Base-by-base conservation (phyloP, 306 rosid species). In the Carpinus viminea region DNA sequence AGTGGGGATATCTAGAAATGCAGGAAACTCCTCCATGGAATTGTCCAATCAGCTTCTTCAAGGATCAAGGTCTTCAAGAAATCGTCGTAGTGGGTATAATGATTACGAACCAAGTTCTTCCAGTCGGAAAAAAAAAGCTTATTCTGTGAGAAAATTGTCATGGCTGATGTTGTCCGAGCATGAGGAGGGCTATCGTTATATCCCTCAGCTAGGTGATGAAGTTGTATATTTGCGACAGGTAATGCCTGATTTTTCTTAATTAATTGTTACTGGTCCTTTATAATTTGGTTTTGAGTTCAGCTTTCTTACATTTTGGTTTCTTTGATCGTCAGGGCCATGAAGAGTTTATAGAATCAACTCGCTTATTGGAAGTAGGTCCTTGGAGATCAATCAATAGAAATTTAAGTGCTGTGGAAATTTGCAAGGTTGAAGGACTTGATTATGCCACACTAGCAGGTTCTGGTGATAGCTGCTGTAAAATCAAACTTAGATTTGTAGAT, bases 151-250 rank as follows among this genome's bases (percentile, higher is more conserved):
- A 81, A 91, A 91, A 61, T 66, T 85, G 46, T 86, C 98, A 31
- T 93, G 98, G 98, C 79, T 93, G 78, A 91, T 86, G 90, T 76
- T 91, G 78, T 87, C 90, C 1, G 83, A 84, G 87, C 88, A 83
- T 15, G 98, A 90, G 78, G 90, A 81, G 36, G 85, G 91, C 78
- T 88, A 85, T 83, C 92, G 92, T 57, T 93, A 89, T 79, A 86
- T 93, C 83, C 98, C 98, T 84, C 98, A 93, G 88, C 92, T 88
- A 51, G 95, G 94, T 74, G 97, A 93, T 74, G 88, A 91, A 91
- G 98, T 93, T 68, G 90, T 87, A 74, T 93, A 91, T 85, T 73
- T 93, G 83, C 86, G 91, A 89, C 97, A 91, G 97, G 98, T 93
- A 57, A 43, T 68, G 78, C 75, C 31, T 80, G 2, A 50, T 65